Percentiles rank a stretch among this genome's conserved stretches.
phyloP scores from a whole-genome alignment of 2,329 filamentous ascomycete species.

The Exophiala spinifera region DNA sequence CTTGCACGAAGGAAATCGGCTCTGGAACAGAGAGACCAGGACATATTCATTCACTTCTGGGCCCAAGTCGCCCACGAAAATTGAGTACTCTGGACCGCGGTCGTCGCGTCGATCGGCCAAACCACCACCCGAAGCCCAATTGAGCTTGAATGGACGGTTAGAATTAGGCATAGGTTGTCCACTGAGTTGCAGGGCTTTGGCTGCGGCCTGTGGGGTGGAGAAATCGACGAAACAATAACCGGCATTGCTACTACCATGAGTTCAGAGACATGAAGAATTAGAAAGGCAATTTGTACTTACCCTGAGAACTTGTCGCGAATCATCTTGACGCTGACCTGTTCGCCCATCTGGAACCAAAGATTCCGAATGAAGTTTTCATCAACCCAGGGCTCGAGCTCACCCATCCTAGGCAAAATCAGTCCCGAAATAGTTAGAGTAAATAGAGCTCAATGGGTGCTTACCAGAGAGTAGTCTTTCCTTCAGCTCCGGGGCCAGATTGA shows the following conservation, averaged over 20 bases:
- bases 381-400: conserved; percentile 98
- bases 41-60: conserved; percentile 99
- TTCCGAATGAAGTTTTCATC: conserved; percentile 98
- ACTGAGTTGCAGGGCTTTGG: conserved; percentile 86
- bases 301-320: conserved; percentile 99
- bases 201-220: conserved; percentile 73
- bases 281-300: conserved; percentile 52
- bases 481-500: conserved; percentile 49
- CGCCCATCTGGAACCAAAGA: conserved; percentile 88
- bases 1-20: conserved; percentile 94
- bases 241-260: conserved; percentile 69
- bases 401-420: conserved; percentile 68
- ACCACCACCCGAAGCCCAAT: conserved; percentile 97
- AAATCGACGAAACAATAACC: conserved; percentile 99
- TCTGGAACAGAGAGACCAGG: conserved; percentile 93
- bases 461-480: conserved; percentile 58
- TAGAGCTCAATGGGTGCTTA: conserved; percentile 34
- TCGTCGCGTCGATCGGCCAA: conserved; percentile 94
- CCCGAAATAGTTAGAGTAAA: background rate
- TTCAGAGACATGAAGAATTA: conserved; percentile 24
- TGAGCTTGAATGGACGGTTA: conserved; percentile 93
- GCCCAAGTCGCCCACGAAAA: conserved; percentile 96
- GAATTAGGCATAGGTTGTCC: conserved; percentile 90
- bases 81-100: conserved; percentile 91
- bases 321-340: conserved; percentile 98